A percentile compares a stretch with the other conserved stretches of the same genome.
Evolutionary conservation across 345 rosid genomes (phyloP).

Genomic region (Acer campestre): DNA sequence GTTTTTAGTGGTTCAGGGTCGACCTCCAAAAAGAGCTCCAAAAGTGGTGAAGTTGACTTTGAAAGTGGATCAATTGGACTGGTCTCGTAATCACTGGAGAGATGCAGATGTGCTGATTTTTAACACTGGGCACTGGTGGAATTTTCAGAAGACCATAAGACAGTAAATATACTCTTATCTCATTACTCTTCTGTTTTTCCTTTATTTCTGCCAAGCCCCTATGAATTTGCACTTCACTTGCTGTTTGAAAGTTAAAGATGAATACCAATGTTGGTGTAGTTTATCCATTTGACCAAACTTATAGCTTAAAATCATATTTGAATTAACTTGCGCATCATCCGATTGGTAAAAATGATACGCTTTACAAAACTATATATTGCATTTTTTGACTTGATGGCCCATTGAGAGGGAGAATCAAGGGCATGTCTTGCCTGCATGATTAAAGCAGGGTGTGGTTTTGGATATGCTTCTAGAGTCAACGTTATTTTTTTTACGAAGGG

Average conservation of each 20-base stretch:
- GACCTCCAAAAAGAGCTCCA: constrained; percentile 62
- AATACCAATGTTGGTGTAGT: not conserved
- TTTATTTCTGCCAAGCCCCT: not conserved
- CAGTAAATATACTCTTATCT: constrained; percentile 39
- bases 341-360: no score
- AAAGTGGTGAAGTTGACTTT: constrained; percentile 56
- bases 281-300: not conserved
- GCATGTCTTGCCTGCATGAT: no score
- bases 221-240: not conserved
- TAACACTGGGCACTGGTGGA: constrained; percentile 98
- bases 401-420: no score
- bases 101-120: constrained; percentile 74
- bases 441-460: no score
- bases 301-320: not conserved
- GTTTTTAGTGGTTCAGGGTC: constrained; percentile 63
- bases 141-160: constrained; percentile 66
- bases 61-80: constrained; percentile 69
- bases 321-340: no score
- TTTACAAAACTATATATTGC: no score
- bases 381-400: no score
- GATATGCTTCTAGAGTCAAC: no score
- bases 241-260: constrained; percentile 2
- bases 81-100: constrained; percentile 64
- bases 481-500: not conserved
- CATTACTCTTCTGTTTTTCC: not conserved